phyloP scores from a whole-genome alignment of 768 basidiomycete species.

The Mrakia gelida region DNA sequence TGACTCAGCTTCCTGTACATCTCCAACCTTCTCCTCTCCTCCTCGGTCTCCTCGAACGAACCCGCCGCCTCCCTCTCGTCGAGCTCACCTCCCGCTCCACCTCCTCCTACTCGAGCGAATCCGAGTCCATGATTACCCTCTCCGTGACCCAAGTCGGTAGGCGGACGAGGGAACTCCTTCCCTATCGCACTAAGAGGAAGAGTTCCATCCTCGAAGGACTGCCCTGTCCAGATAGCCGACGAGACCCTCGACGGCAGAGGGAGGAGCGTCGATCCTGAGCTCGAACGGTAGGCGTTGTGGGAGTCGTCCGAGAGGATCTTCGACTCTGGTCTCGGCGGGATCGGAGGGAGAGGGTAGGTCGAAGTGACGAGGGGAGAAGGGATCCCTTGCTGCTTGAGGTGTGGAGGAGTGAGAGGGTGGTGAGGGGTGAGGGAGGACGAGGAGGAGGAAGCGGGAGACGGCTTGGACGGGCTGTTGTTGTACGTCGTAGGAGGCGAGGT shows the following conservation, averaged over 20 bases:
- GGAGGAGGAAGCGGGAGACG: not conserved
- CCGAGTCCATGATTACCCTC: not conserved
- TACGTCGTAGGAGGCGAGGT: not conserved
- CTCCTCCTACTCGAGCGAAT: not conserved
- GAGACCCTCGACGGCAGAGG: not conserved
- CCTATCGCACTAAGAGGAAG: not conserved
- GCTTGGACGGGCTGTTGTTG: not conserved
- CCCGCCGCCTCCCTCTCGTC: too few species aligned
- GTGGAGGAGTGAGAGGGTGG: not conserved
- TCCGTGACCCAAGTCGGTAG: not conserved
- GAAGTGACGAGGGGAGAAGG: not conserved
- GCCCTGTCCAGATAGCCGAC: not conserved
- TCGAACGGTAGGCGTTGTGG: not conserved
- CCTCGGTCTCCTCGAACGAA: not conserved
- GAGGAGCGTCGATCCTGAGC: not conserved
- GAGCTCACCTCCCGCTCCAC: not conserved
- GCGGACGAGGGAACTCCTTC: not conserved
- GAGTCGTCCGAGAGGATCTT: too few species aligned
- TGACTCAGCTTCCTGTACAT: not conserved
- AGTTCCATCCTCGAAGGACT: not conserved
- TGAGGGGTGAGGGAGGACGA: not conserved
- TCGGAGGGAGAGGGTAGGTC: too few species aligned
- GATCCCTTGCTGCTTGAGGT: too few species aligned
- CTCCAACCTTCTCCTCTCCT: not conserved
- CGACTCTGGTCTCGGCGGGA: too few species aligned